These are phyloP conservation scores for Taiwanofungus camphoratus DNA, from an alignment of 1,284 basidiomycete genomes.

Conservation along the genomic window DNA sequence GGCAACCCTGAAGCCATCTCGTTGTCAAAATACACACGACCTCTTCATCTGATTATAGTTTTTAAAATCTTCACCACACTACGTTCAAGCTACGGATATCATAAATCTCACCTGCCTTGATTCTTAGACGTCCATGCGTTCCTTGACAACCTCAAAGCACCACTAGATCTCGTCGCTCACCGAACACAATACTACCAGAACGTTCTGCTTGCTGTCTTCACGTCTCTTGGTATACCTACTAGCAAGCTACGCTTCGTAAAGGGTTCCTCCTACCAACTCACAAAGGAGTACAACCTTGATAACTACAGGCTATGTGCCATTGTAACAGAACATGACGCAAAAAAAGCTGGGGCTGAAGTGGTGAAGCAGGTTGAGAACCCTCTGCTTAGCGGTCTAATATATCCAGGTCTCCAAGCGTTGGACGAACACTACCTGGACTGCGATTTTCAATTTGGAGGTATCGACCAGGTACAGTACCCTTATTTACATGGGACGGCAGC, in stretches of 20 bases:
- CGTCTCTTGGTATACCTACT: constrained; percentile 87
- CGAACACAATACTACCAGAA: constrained; percentile 90
- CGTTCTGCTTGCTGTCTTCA: constrained; percentile 80
- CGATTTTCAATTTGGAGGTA: constrained; percentile 98
- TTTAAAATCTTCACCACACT: no score
- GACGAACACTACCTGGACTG: constrained; percentile 96
- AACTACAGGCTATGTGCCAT: constrained; percentile 88
- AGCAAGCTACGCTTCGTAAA: constrained; percentile 81
- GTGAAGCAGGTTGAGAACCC: constrained; percentile 97
- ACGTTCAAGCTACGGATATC: no score
- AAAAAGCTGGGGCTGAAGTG: constrained; percentile 98
- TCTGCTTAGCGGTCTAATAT: constrained; percentile 86
- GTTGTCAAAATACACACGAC: not conserved
- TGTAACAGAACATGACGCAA: constrained; percentile 94
- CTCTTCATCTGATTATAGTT: no score
- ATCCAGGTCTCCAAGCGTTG: constrained; percentile 94
- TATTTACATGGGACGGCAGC: not conserved
- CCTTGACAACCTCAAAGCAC: constrained; percentile 96
- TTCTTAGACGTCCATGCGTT: constrained; percentile 99
- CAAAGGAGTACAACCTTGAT: constrained; percentile 91
- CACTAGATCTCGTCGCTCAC: constrained; percentile 87
- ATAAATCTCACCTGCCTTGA: no score
- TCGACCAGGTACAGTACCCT: constrained; percentile 73
- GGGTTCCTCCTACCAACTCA: constrained; percentile 91
- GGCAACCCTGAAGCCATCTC: no score